phyloP scores from a whole-genome alignment of 2,329 filamentous ascomycete genomes.

The Aspergillus vadensis region DNA sequence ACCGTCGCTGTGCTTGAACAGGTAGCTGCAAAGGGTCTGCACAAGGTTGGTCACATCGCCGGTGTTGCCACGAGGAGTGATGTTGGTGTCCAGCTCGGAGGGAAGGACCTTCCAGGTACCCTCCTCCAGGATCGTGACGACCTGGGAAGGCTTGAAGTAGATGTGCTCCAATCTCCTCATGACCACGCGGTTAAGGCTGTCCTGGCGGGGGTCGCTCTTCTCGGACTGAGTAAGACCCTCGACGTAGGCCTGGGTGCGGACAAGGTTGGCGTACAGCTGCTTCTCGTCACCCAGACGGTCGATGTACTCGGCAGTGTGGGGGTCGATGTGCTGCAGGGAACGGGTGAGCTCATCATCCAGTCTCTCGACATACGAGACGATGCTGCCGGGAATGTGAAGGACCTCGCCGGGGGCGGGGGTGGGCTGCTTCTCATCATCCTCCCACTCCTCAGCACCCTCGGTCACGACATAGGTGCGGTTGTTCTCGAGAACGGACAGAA shows the following conservation, averaged over 20 bases:
- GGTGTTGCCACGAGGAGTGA: slow-evolving; percentile 72
- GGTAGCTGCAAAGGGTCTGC: slow-evolving; percentile 86
- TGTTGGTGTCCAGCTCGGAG: slow-evolving; percentile 68
- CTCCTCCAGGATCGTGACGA: slow-evolving; percentile 91
- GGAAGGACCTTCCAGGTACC: slow-evolving; percentile 86
- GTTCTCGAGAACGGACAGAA: slow-evolving; percentile 77
- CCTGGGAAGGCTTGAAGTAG: slow-evolving; percentile 97
- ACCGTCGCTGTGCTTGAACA: slow-evolving; percentile 91
- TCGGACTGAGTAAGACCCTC: slow-evolving; percentile 74
- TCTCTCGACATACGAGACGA: slow-evolving; percentile 92
- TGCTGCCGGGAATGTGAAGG: slow-evolving; percentile 89
- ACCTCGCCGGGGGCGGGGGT: slow-evolving; percentile 70
- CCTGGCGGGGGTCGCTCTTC: slow-evolving; percentile 73
- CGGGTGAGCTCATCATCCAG: slow-evolving; percentile 96
- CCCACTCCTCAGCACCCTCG: slow-evolving; percentile 95
- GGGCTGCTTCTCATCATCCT: slow-evolving; percentile 94
- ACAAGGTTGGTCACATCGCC: slow-evolving; percentile 73
- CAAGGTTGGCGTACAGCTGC: slow-evolving; percentile 85
- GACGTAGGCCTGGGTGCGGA: slow-evolving; percentile 84
- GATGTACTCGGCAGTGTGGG: slow-evolving; percentile 98
- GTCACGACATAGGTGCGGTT: slow-evolving; percentile 82
- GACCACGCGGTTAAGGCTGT: slow-evolving; percentile 86
- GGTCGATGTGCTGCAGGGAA: slow-evolving; percentile 96
- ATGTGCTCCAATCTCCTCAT: slow-evolving; percentile 95
- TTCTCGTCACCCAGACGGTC: slow-evolving; percentile 91